Percentiles rank a stretch among this genome's conserved stretches.
phyloP scores from a whole-genome alignment of 306 rosid genomes.

The Vigna trinervia region DNA sequence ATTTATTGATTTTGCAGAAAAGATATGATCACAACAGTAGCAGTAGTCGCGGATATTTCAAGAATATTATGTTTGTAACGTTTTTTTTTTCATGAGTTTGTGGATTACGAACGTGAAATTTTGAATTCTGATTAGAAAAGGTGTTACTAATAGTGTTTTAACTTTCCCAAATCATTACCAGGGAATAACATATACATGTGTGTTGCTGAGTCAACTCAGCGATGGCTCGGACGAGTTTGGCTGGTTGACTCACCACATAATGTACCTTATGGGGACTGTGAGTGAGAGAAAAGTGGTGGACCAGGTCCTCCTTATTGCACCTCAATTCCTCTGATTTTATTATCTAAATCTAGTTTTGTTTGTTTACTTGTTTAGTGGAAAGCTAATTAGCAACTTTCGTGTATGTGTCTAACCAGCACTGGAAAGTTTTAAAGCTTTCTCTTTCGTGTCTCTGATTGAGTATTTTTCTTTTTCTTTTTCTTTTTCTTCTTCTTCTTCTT shows the following conservation, averaged over 20 bases:
- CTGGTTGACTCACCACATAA: constrained; percentile 36
- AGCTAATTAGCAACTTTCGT: constrained; percentile 22
- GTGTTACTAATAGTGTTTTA: neutral
- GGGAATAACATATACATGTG: neutral
- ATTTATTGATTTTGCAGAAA: neutral
- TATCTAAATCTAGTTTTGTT: constrained; percentile 9
- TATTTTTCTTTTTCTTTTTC: neutral
- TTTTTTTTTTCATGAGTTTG: no score
- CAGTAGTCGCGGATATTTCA: no score
- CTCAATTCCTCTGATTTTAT: constrained; percentile 21
- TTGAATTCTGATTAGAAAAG: neutral
- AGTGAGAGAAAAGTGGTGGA: constrained; percentile 44
- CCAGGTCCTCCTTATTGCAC: constrained; percentile 33
- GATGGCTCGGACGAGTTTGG: constrained; percentile 38
- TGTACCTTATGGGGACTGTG: constrained; percentile 40
- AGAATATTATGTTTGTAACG: neutral
- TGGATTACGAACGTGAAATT: neutral
- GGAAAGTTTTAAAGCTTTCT: constrained; percentile 4
- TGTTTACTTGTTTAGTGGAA: constrained; percentile 20
- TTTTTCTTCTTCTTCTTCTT: neutral
- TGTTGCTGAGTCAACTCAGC: constrained; percentile 43
- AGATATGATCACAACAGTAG: no score
- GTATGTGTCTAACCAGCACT: constrained; percentile 31
- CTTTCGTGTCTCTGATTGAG: neutral
- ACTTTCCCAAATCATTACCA: constrained; percentile 40